A percentile compares a stretch with the other conserved stretches of the same genome.
These are phyloP conservation scores for Borovskyia barvae DNA, from an alignment of 208 protist species.

Conservation along the genomic window DNA sequence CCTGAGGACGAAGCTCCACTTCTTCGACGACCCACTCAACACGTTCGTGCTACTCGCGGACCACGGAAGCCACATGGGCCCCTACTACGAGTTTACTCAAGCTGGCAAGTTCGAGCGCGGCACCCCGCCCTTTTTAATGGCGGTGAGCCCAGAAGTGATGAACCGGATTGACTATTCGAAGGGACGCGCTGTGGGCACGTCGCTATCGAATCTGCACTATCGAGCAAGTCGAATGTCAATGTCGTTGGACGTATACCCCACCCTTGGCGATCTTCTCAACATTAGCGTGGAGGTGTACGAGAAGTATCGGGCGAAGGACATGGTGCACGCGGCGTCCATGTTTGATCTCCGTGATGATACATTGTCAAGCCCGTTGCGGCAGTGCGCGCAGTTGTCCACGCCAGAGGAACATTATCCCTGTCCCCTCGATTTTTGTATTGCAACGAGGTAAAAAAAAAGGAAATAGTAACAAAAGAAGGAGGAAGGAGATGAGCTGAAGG, in stretches of 20 bases:
- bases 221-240: slow-evolving; percentile 39
- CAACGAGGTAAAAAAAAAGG: neutral
- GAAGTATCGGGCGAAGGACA: neutral
- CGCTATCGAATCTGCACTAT: slow-evolving; percentile 21
- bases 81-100: slow-evolving; percentile 47
- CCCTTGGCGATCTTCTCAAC: slow-evolving; percentile 49
- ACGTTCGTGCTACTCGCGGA: slow-evolving; percentile 49
- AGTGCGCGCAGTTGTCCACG: slow-evolving; percentile 16
- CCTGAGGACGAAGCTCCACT: slow-evolving; percentile 33
- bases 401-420: neutral
- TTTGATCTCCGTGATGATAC: slow-evolving; percentile 29
- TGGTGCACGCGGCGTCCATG: slow-evolving; percentile 27
- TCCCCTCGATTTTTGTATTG: slow-evolving; percentile 9
- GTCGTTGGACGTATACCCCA: slow-evolving; percentile 53
- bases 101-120: slow-evolving; percentile 60
- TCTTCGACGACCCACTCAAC: slow-evolving; percentile 70
- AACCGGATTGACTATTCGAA: slow-evolving; percentile 38
- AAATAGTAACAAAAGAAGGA: neutral
- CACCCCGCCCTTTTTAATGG: slow-evolving; percentile 33
- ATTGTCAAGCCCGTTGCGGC: neutral
- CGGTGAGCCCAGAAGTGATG: slow-evolving; percentile 43
- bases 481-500: too few relatives aligned
- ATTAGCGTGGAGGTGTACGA: slow-evolving; percentile 15
- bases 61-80: slow-evolving; percentile 77
- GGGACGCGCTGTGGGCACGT: slow-evolving; percentile 10